phyloP scores from a whole-genome alignment of 2,329 filamentous ascomycete species.

The Epichloe uncinata region DNA sequence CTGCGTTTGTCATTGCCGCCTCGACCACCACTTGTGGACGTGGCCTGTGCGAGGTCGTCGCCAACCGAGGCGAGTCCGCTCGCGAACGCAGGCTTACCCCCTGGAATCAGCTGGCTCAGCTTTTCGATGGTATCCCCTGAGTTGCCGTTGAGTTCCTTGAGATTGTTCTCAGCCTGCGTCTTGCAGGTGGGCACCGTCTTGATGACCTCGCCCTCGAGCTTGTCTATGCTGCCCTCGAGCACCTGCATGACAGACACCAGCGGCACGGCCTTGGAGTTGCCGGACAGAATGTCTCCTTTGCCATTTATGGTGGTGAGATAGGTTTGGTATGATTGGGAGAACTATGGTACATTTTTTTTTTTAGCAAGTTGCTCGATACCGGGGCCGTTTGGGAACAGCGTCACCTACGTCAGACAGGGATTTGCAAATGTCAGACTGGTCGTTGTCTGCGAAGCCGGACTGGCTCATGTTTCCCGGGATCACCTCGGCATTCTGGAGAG shows the following conservation, averaged over 20 bases:
- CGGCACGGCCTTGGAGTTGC: slow-evolving; percentile 6
- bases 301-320: slow-evolving; percentile 9
- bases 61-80: background rate
- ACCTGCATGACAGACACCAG: slow-evolving; percentile 7
- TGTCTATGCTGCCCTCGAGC: slow-evolving; percentile 9
- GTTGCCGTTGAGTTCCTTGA: background rate
- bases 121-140: background rate
- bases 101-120: background rate
- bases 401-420: slow-evolving; percentile 7
- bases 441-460: background rate
- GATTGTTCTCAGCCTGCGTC: slow-evolving; percentile 3
- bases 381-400: background rate
- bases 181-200: slow-evolving; percentile 8
- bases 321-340: slow-evolving; percentile 7
- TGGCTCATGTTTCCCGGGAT: background rate
- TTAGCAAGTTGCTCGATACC: background rate
- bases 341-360: background rate
- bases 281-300: slow-evolving; percentile 4
- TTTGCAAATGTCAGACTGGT: slow-evolving; percentile 8
- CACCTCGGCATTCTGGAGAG: background rate
- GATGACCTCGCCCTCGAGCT: slow-evolving; percentile 8
- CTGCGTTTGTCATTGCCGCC: no score
- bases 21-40: background rate
- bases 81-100: background rate
- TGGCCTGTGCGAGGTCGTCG: background rate